Evolutionary conservation across 495 filamentous ascomycete species (phyloP).

Genomic region (Talaromyces wortmannii): DNA sequence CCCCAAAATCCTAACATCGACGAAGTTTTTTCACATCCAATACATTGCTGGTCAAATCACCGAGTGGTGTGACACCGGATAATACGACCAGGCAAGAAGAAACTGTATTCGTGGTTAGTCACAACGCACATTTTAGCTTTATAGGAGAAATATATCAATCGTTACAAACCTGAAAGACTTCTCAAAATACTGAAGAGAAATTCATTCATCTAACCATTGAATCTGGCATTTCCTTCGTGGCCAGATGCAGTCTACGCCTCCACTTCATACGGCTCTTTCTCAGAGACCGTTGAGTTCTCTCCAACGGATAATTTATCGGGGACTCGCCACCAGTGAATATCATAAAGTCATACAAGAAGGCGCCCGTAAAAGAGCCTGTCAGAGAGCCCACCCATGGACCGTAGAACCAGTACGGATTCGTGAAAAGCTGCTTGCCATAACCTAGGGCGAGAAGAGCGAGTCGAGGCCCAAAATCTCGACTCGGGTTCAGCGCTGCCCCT

Average conservation of each 20-base stretch:
- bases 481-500: conserved; percentile 42
- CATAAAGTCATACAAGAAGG: conserved; percentile 44
- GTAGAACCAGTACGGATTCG: conserved; percentile 44
- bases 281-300: conserved; percentile 26
- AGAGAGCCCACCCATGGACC: conserved; percentile 41
- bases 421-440: conserved; percentile 32
- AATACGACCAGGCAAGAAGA: too few species aligned
- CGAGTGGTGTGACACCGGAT: too few species aligned
- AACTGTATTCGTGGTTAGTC: too few species aligned
- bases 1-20: too few species aligned
- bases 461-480: conserved; percentile 45
- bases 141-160: too few species aligned
- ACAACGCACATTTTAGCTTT: too few species aligned
- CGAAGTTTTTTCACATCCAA: too few species aligned
- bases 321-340: conserved; percentile 48
- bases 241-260: conserved; percentile 17
- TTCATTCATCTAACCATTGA: not conserved
- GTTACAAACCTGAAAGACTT: too few species aligned
- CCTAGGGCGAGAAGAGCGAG: conserved; percentile 34
- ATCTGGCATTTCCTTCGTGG: not conserved
- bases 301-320: conserved; percentile 42
- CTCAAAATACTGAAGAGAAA: too few species aligned
- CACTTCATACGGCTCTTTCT: conserved; percentile 27
- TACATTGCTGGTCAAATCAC: too few species aligned
- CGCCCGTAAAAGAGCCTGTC: conserved; percentile 36